phyloP scores from a whole-genome alignment of 768 basidiomycete genomes.

The Pleurotus pulmonarius region DNA sequence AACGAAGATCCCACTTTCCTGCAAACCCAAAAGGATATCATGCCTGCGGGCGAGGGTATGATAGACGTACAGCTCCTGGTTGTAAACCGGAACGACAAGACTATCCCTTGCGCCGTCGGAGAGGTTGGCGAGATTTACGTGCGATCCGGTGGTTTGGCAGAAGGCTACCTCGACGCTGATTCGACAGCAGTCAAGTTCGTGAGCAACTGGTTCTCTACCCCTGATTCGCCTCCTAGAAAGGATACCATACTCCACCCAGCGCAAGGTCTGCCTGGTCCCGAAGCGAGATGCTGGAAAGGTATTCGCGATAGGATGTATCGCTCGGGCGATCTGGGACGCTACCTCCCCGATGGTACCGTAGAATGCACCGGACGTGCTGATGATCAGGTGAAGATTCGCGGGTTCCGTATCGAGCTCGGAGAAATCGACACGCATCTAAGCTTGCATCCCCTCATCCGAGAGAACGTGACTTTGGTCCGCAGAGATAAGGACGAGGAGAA shows the following conservation, averaged over 20 bases:
- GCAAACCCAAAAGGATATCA: constrained; percentile 92
- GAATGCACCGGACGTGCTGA: constrained; percentile 98
- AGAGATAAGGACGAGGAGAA: constrained; percentile 99
- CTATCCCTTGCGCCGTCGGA: constrained; percentile 85
- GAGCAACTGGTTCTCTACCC: constrained; percentile 79
- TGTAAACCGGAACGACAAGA: constrained; percentile 85
- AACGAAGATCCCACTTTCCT: constrained; percentile 86
- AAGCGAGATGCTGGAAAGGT: constrained; percentile 87
- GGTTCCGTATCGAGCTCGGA: constrained; percentile 96
- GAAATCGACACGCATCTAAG: constrained; percentile 97
- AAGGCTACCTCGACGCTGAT: constrained; percentile 85
- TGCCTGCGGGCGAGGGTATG: constrained; percentile 98
- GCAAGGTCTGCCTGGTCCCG: constrained; percentile 56
- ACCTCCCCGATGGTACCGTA: constrained; percentile 86
- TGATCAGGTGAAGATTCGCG: constrained; percentile 98
- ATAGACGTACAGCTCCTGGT: constrained; percentile 95
- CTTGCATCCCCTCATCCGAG: constrained; percentile 89
- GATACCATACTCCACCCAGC: constrained; percentile 73
- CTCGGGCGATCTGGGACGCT: constrained; percentile 94
- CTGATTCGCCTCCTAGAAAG: constrained; percentile 38
- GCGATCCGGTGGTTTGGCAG: constrained; percentile 90
- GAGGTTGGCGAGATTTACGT: constrained; percentile 99
- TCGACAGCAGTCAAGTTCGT: constrained; percentile 93
- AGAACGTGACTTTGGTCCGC: constrained; percentile 95
- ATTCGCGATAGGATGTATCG: constrained; percentile 97